Evolutionary conservation across 2,329 filamentous ascomycete genomes (phyloP).

Genomic region (Fonsecaea multimorphosa): DNA sequence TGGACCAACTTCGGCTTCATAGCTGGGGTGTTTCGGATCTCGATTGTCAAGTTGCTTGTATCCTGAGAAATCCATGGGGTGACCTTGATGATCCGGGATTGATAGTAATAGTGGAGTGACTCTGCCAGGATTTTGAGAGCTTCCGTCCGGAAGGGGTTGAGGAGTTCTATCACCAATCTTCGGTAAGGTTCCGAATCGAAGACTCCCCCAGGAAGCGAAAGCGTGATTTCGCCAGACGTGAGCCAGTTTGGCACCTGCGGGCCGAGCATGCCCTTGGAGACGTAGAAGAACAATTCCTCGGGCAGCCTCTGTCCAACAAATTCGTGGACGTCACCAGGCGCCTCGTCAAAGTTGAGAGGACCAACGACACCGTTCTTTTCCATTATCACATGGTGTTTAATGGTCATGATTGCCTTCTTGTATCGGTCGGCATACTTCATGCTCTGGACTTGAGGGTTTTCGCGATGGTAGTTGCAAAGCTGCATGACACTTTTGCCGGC

Average conservation of each 20-base stretch:
- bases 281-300: slow-evolving; percentile 87
- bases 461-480: slow-evolving; percentile 78
- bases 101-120: slow-evolving; percentile 80
- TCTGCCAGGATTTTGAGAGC: slow-evolving; percentile 79
- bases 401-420: slow-evolving; percentile 80
- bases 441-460: slow-evolving; percentile 74
- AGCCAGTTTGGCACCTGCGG: slow-evolving; percentile 81
- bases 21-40: slow-evolving; percentile 63
- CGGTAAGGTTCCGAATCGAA: slow-evolving; percentile 80
- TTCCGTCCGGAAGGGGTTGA: slow-evolving; percentile 76
- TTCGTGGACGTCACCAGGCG: slow-evolving; percentile 83
- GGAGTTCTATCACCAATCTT: slow-evolving; percentile 73
- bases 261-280: slow-evolving; percentile 81
- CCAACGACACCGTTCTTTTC: slow-evolving; percentile 76
- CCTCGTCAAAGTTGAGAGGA: slow-evolving; percentile 73
- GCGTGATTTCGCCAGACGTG: slow-evolving; percentile 75
- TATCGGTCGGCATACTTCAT: slow-evolving; percentile 84
- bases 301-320: slow-evolving; percentile 90
- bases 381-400: slow-evolving; percentile 87
- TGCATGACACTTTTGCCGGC: slow-evolving; percentile 71
- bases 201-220: slow-evolving; percentile 85
- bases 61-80: slow-evolving; percentile 82
- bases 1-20: slow-evolving; percentile 61
- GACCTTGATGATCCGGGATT: slow-evolving; percentile 76
- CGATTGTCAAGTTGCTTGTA: slow-evolving; percentile 68